Evolutionary conservation across 2,329 filamentous ascomycete species (phyloP).

Genomic region (Sarocladiaceae sp.): DNA sequence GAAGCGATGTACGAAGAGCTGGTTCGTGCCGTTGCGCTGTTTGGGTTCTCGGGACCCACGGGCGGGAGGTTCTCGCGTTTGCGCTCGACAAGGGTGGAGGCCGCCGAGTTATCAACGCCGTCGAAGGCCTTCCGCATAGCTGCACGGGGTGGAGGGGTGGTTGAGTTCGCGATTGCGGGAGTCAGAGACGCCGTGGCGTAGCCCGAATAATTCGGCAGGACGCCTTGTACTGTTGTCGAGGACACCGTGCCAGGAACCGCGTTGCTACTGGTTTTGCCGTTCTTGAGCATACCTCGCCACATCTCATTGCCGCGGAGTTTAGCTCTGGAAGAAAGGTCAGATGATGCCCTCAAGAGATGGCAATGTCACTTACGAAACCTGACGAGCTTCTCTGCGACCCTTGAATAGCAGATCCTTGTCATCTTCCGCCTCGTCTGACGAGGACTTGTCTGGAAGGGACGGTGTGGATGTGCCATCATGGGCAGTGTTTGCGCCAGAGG

Average conservation of each 20-base stretch:
- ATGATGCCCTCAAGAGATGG: too few relatives aligned
- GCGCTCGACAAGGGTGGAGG: constrained; percentile 15
- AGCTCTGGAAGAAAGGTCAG: too few relatives aligned
- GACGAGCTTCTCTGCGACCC: constrained; percentile 26
- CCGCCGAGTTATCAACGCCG: constrained; percentile 15
- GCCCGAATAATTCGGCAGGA: constrained; percentile 48
- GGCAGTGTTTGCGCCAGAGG: not conserved
- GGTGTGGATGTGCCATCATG: not conserved
- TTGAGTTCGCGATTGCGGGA: constrained; percentile 36
- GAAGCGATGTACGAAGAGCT: not conserved
- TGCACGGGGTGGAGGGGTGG: constrained; percentile 26
- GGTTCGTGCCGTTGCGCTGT: not conserved
- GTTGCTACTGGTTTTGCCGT: constrained; percentile 43
- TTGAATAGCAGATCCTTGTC: constrained; percentile 32
- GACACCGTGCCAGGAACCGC: constrained; percentile 45
- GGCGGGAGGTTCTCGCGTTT: constrained; percentile 37
- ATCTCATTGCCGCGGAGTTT: constrained; percentile 31
- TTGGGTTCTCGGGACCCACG: constrained; percentile 14
- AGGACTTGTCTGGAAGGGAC: constrained; percentile 17
- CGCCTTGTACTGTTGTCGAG: constrained; percentile 50
- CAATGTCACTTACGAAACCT: constrained; percentile 25
- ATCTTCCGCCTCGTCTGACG: constrained; percentile 28
- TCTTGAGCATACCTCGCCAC: constrained; percentile 48
- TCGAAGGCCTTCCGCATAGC: constrained; percentile 23
- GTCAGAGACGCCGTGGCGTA: constrained; percentile 47